Evolutionary conservation across 2,329 filamentous ascomycete genomes (phyloP), one percentile per base, ranked within the genome.

Genomic region (Fusarium palustre): DNA sequence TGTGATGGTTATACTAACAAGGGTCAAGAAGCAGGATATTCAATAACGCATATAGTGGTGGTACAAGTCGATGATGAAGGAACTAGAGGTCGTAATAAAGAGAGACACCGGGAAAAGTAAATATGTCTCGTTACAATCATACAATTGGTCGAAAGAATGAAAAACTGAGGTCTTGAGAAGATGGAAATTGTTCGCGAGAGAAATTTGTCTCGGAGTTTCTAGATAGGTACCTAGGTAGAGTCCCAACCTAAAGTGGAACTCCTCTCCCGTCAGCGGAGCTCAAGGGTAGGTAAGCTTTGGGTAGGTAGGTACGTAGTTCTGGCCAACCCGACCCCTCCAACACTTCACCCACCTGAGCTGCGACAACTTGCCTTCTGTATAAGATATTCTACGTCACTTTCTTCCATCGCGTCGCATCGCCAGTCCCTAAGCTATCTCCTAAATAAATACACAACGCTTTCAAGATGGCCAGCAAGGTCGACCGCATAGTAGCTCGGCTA

Each of bases 401-500:
- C 55, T 50, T 54, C 36, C 28, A 34, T 38, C 20, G 36, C 25
- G 30, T 33, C 45, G 33, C 34, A 43, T 41, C 31, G 25, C 45
- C 20, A 30, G 11, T 18, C 2, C 20, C 9, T 39, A 16, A 22
- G 18, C 4, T 42, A 20, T 20, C 16, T n/a, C 45, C 22, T 38
- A 4, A 31, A 20, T 15, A 34, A 22, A 36, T 18, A 7, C 25
- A 41, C 25, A 15, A 55, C 36, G n/a, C 47, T 28, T 45, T 62
- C 60, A 70, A 39, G 62, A 81, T 81, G 80, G 78, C 80, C 54
- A 80, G 69, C 75, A 81, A 81, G 68, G 80, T 81, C 71, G 79
- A 81, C 43, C 78, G 78, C 46, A 89, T 89, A 79, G 87, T 89
- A 73, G 78, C 84, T 59, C 85, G 87, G 28, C 90, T 97, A 79